These are phyloP conservation scores for Forsythia suspensa DNA, from an alignment of 257 asterid genomes.

Conservation along the genomic window DNA sequence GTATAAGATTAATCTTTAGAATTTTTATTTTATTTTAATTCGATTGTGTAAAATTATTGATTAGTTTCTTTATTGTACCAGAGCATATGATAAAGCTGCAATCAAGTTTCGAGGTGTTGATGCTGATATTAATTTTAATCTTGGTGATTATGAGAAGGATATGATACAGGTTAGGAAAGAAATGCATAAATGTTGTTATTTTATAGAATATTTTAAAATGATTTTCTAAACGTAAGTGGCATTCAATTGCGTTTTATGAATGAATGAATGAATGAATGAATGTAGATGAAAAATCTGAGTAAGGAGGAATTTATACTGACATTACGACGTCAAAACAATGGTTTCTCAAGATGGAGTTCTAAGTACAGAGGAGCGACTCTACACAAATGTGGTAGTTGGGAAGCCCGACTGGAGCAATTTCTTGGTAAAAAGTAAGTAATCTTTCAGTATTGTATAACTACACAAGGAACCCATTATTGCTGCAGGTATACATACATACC, in stretches of 20 bases:
- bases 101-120: conserved; percentile 48
- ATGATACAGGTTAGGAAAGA: conserved; percentile 36
- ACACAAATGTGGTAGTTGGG: conserved; percentile 67
- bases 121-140: conserved; percentile 50
- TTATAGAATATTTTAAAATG: too few species aligned
- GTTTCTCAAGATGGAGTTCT: conserved; percentile 59
- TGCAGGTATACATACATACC: conserved; percentile 46
- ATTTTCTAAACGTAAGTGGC: too few species aligned
- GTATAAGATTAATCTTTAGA: too few species aligned
- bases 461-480: not conserved
- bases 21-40: not conserved
- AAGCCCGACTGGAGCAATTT: conserved; percentile 60
- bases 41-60: not conserved
- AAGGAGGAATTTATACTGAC: conserved; percentile 58
- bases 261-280: not conserved
- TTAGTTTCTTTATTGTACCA: conserved; percentile 1
- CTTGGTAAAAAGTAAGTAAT: conserved; percentile 50
- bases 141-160: conserved; percentile 47
- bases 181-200: too few species aligned
- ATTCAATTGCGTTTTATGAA: too few species aligned
- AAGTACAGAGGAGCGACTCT: conserved; percentile 60
- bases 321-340: conserved; percentile 57
- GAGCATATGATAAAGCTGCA: conserved; percentile 61
- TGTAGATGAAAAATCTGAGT: conserved; percentile 40
- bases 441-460: not conserved